Conservation (phyloP, 495 filamentous ascomycete genomes). For the Xylaria scruposa region DNA sequence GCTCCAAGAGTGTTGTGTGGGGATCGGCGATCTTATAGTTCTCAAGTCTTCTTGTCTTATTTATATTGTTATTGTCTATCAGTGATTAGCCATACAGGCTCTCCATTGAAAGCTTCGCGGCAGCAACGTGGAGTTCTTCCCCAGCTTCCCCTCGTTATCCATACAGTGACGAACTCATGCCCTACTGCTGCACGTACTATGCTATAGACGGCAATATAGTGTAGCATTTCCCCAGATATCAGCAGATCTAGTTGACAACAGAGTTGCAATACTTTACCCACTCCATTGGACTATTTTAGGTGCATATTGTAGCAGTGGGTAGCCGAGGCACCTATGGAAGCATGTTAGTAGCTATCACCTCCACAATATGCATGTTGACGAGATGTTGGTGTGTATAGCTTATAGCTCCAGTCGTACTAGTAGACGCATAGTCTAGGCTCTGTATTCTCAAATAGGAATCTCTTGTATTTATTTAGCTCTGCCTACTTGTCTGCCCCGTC, state of each 20-base stretch:
- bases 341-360: constrained; percentile 4
- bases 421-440: neutral
- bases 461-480: neutral
- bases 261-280: neutral
- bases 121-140: neutral
- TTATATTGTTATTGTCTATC: neutral
- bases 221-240: constrained; percentile 19
- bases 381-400: constrained; percentile 4
- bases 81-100: neutral
- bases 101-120: neutral
- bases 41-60: neutral
- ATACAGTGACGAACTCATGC: neutral
- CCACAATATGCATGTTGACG: neutral
- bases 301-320: neutral
- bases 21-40: neutral
- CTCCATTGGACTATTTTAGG: constrained; percentile 7
- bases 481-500: constrained; percentile 7
- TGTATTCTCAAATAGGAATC: neutral
- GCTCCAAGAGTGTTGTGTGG: constrained; percentile 10
- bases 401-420: neutral
- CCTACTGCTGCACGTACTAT: neutral
- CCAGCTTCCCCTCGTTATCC: constrained; percentile 6
- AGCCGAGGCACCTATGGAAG: neutral
- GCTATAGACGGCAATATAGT: neutral
- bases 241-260: constrained; percentile 7